Conservation (phyloP, 768 basidiomycete species). For the Naganishia vishniacii region DNA sequence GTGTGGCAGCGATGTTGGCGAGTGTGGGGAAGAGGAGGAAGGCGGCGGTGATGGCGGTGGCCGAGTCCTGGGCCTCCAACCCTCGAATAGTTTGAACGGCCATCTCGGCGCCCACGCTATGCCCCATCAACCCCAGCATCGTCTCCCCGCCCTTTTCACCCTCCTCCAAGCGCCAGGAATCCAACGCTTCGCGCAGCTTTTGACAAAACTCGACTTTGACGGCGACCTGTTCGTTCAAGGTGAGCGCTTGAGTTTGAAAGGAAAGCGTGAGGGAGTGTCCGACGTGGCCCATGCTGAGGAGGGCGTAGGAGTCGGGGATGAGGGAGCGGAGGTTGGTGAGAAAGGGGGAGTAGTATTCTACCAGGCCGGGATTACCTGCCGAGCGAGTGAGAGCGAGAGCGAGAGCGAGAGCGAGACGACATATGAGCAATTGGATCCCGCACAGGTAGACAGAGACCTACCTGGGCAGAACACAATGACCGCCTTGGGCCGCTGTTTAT, state of each 20-base stretch:
- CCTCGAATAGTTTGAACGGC: conserved; percentile 54
- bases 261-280: conserved; percentile 57
- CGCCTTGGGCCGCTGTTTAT: conserved; percentile 10
- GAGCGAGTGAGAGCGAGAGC: too few species aligned
- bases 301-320: conserved; percentile 59
- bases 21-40: conserved; percentile 70
- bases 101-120: conserved; percentile 72
- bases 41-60: conserved; percentile 47
- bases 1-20: conserved; percentile 59
- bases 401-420: too few species aligned
- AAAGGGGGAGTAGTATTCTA: conserved; percentile 65
- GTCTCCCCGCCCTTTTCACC: neutral
- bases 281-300: conserved; percentile 53
- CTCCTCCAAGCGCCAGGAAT: conserved; percentile 30
- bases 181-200: conserved; percentile 28
- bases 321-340: conserved; percentile 56
- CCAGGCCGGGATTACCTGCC: conserved; percentile 58
- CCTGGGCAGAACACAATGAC: conserved; percentile 27
- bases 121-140: conserved; percentile 48
- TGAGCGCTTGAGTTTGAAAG: conserved; percentile 39
- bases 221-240: conserved; percentile 56
- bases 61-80: neutral
- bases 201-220: conserved; percentile 58
- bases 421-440: too few species aligned
- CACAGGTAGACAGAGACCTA: neutral